Base-by-base conservation (phyloP, 495 filamentous ascomycete genomes). In the Hypoxylon intermedium region DNA sequence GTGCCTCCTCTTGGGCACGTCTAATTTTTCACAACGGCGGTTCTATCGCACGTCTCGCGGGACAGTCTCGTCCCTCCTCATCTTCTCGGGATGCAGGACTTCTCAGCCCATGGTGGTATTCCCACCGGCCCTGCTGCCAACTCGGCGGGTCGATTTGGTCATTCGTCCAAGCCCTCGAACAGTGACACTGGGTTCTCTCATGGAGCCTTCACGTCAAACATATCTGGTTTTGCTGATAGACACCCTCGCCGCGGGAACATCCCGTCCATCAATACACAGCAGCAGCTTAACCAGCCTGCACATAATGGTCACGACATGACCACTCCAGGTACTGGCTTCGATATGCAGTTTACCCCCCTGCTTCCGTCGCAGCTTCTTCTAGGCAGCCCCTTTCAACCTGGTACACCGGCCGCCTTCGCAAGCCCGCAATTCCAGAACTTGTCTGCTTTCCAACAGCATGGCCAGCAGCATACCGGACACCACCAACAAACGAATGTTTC, bases 321-420 rank as follows among this genome's bases (percentile, higher is more conserved):
- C 49, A 90, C 87, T 9, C 92, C 94, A 16, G 92, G 90, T 48
- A 92, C 90, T 33, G 91, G 83, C 26, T 96, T 90, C 69, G 93
- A 98, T 70, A 97, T 98, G 95, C 93, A 97, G 75, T 97, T 97
- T 75, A 97, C 94, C 37, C 93, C 95, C 42, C 82, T 98, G 57
- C 83, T 98, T 7, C 94, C 94, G 11, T 97, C 94, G 6, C 90
- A 96, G 74, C 83, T 98, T 63, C 85, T 98, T 19, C 86, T 98
- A 19, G 94, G 94, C 28, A 97, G 92, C 74, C 94, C 94, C 11
- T 98, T 98, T 72, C 93, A 98, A 75, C 92, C 94, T 6, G 94
- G 93, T 31, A 96, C 90, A 7, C 93, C 93, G 4, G 89, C 88
- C 21, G 86, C 89, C 24, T 98, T 98, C 74, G 84, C 87, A 31